Evolutionary conservation across 345 rosid species (phyloP).

Genomic region (Combretum micranthum): DNA sequence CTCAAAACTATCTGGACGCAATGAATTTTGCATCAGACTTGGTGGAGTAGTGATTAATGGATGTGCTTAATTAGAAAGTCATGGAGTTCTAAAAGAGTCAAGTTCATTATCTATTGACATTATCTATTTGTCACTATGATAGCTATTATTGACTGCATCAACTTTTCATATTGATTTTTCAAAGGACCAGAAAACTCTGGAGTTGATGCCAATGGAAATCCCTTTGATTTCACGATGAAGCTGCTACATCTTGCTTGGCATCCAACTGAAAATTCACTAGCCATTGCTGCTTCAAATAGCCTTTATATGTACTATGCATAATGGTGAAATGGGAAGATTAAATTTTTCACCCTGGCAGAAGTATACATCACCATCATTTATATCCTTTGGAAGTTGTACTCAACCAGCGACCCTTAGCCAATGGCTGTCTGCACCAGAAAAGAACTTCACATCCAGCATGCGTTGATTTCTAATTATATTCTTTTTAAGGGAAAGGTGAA

Average conservation of each 20-base stretch:
- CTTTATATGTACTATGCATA: constrained; percentile 59
- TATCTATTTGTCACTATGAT: constrained; percentile 2
- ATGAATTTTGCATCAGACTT: background rate
- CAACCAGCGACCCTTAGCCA: no score
- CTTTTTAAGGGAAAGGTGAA: no score
- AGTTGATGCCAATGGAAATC: constrained; percentile 41
- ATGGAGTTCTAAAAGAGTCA: no score
- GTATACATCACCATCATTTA: no score
- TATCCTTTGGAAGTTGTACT: no score
- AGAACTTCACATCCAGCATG: no score
- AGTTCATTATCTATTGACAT: no score
- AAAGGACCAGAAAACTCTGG: constrained; percentile 37
- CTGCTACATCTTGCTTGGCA: constrained; percentile 59
- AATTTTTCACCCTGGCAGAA: background rate
- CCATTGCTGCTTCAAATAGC: constrained; percentile 56
- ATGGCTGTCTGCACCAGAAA: no score
- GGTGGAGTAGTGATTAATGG: no score
- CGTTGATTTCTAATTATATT: no score
- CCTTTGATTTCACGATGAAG: constrained; percentile 47
- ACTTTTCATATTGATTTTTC: background rate
- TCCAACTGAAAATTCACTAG: constrained; percentile 45
- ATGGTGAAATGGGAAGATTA: constrained; percentile 12
- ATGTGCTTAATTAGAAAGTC: no score
- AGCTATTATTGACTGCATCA: background rate
- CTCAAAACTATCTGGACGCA: background rate